Evolutionary conservation across 805 yeast genomes (phyloP), one percentile per base, ranked within the genome.

Genomic region (Candida stauntonica): DNA sequence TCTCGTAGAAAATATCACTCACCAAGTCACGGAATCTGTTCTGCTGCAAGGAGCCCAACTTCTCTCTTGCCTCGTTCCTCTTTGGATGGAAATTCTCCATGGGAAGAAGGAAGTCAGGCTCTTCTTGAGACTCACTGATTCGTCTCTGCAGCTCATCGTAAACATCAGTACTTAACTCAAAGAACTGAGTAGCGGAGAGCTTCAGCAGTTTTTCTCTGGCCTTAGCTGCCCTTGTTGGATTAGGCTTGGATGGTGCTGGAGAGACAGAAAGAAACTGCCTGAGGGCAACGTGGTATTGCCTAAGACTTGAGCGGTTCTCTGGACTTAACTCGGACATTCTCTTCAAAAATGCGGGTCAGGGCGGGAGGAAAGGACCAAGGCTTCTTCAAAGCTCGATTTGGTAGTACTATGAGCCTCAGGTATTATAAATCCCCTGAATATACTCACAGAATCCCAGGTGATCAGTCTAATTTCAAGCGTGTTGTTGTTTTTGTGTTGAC

Each of bases 31-130:
- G 81, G 64, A 93, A 93, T 44, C 98, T 66, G 3, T 80, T 60
- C 35, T 80, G 79, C 2, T 96, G 93, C 42, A 93, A 73, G 34
- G 85, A 78, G 5, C 96, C 82, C 50, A 93, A 72, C 63, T 89
- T 91, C 60, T 86, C 86, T 52, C 99, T 74, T 2, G 99, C 98
- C 61, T 88, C 95, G 57, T 93, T 94, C 55, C 99, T 75, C 57
- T 88, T 89, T 30, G 95, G 89, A 61, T 93, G 99, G 63, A 86
- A 87, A 15, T 73, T 70, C 6, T 75, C 68, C 51, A 77, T 76
- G 5, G 95, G 89, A 28, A 79, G 68, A 37, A 91, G 68, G 52
- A 73, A 78, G 38, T 75, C 78, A 1, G 84, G 79, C 47, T 75
- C 76, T 21, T 73, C 68, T 36, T 73, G 66, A 27, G 73, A 68